These are phyloP conservation scores for Astrephomene gubernaculifera DNA, from an alignment of 139 green algal genomes.

Conservation along the genomic window DNA sequence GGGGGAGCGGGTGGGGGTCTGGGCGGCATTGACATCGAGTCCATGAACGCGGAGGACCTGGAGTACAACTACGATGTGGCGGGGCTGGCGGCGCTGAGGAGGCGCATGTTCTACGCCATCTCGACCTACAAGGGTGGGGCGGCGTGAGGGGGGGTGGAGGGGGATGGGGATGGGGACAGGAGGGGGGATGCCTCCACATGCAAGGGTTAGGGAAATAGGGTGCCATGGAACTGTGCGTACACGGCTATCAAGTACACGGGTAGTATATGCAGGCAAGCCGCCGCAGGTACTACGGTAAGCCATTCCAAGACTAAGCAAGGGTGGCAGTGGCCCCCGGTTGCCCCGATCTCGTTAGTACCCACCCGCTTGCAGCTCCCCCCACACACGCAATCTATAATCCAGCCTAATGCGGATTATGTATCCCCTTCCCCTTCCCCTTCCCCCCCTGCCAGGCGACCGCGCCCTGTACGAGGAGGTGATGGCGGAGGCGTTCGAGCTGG, in stretches of 20 bases:
- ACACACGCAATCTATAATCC: too few species aligned
- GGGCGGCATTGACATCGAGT: conserved; percentile 50
- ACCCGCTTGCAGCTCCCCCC: too few species aligned
- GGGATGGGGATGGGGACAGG: background rate
- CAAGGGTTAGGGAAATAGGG: too few species aligned
- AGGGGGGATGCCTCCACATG: too few species aligned
- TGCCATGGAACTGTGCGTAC: too few species aligned
- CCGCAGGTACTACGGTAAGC: too few species aligned
- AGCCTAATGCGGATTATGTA: too few species aligned
- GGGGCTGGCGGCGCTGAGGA: conserved; percentile 66
- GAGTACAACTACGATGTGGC: conserved; percentile 75
- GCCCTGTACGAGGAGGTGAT: conserved; percentile 74
- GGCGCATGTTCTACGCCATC: conserved; percentile 54
- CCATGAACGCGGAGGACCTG: conserved; percentile 63
- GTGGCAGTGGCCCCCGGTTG: too few species aligned
- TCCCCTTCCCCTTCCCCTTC: background rate
- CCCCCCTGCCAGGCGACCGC: conserved; percentile 44
- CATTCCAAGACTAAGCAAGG: too few species aligned
- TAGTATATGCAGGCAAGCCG: too few species aligned
- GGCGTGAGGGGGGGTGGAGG: background rate
- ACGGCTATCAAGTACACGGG: too few species aligned
- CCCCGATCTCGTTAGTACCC: too few species aligned
- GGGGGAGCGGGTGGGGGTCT: background rate
- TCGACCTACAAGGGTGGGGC: conserved; percentile 66
- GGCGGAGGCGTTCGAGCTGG: conserved; percentile 70